These are phyloP conservation scores for Cryptococcus sp. DNA, from an alignment of 1,284 basidiomycete species.

Conservation along the genomic window DNA sequence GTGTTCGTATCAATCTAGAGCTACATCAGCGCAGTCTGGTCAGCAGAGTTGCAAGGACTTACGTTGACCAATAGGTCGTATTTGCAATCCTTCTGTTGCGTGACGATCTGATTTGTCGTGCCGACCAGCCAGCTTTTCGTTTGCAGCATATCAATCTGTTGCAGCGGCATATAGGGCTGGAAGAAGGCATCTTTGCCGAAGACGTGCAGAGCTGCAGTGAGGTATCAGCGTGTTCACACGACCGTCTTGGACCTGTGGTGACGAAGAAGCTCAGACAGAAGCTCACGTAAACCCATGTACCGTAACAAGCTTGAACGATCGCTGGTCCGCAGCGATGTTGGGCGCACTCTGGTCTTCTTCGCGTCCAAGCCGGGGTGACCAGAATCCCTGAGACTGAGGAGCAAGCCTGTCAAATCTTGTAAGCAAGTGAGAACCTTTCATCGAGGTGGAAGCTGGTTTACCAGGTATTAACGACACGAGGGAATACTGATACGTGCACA, in stretches of 20 bases:
- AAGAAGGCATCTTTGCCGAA: constrained; percentile 94
- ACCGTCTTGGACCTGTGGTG: not conserved
- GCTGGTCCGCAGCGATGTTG: constrained; percentile 81
- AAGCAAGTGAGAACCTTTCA: not conserved
- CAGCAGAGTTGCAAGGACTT: constrained; percentile 36
- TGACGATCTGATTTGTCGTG: constrained; percentile 94
- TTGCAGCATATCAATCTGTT: constrained; percentile 88
- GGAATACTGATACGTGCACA: constrained; percentile 98
- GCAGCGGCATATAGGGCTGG: constrained; percentile 94
- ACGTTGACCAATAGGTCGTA: constrained; percentile 90
- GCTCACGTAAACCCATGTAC: constrained; percentile 88
- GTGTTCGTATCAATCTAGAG: constrained; percentile 75
- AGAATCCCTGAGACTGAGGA: constrained; percentile 86
- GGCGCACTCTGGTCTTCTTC: constrained; percentile 60
- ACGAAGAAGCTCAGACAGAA: not conserved
- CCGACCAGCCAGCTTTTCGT: constrained; percentile 78
- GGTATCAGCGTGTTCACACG: not conserved
- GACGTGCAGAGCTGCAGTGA: constrained; percentile 52
- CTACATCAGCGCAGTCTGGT: not conserved
- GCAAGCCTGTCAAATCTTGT: constrained; percentile 60
- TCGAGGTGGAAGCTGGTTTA: constrained; percentile 41
- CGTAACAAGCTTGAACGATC: constrained; percentile 88
- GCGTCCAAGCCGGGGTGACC: constrained; percentile 83
- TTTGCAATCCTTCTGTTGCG: constrained; percentile 78
- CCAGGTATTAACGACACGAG: constrained; percentile 81